These are phyloP conservation scores for Penicillium sumatraense DNA, from an alignment of 2,329 filamentous ascomycete species.

Conservation along the genomic window DNA sequence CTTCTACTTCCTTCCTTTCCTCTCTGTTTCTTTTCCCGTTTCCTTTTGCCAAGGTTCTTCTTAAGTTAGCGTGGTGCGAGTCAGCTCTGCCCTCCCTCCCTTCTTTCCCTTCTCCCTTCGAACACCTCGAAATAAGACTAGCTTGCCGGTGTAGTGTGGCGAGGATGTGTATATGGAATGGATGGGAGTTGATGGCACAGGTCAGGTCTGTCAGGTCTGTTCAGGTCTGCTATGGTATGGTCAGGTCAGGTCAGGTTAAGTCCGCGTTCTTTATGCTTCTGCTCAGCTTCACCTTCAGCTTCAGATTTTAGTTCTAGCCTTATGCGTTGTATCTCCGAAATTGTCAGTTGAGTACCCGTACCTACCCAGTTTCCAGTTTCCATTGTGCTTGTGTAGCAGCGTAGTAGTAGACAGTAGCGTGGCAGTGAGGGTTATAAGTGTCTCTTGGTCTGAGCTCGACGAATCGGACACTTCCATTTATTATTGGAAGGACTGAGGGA, in stretches of 20 bases:
- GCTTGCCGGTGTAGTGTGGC: slow-evolving; percentile 18
- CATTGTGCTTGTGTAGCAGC: neutral
- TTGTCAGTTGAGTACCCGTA: slow-evolving; percentile 18
- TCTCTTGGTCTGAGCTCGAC: neutral
- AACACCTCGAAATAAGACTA: slow-evolving; percentile 6
- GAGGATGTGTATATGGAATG: slow-evolving; percentile 24
- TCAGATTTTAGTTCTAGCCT: too few relatives aligned
- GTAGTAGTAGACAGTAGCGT: neutral
- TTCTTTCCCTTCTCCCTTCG: slow-evolving; percentile 3
- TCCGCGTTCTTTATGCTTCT: too few relatives aligned
- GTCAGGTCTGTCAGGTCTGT: too few relatives aligned
- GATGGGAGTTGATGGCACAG: slow-evolving; percentile 26
- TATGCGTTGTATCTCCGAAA: slow-evolving; percentile 25
- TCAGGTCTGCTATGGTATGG: too few relatives aligned
- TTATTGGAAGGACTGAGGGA: too few relatives aligned
- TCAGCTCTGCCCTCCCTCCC: neutral
- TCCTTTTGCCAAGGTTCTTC: slow-evolving; percentile 6
- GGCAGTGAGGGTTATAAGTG: neutral
- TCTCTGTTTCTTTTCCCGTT: slow-evolving; percentile 19
- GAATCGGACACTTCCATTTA: neutral
- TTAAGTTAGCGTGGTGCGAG: slow-evolving; percentile 6
- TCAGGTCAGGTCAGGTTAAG: too few relatives aligned
- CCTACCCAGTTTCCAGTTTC: too few relatives aligned
- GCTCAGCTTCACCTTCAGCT: too few relatives aligned
- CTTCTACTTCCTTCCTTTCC: slow-evolving; percentile 3